Evolutionary conservation across 305 asterid species (phyloP), one percentile per base, ranked within the genome.

Genomic region (Solanum aculeatissimum): DNA sequence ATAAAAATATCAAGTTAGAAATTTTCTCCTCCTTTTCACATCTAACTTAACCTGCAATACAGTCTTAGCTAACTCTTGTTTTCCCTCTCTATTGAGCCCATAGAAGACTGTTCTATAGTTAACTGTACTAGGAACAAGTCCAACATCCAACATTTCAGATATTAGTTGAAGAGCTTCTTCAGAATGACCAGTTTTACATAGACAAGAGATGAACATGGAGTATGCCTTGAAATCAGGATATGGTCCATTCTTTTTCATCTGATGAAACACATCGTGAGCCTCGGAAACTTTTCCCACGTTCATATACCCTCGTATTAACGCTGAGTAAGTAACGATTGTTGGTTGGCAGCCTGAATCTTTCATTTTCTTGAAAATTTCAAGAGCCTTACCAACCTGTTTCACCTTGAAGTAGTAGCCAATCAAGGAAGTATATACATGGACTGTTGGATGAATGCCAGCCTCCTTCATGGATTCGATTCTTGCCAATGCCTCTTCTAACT

Each of bases 51-150:
- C 91, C 83, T 75, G 84, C 25, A 86, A 62, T 55, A 92, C 94
- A 88, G 51, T 84, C 85, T 83, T 86, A 13, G 98, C 97, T 85
- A 93, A 88, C 79, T 89, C 57, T 19, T 89, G 91, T 80, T 96
- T 94, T 40, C 98, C 98, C 89, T 96, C 98, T 87, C 95, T 92
- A 84, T 94, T 96, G 40, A 96, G 87, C 53, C 99, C 99, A 63
- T 81, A 90, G 42, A 96, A 86, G 77, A 96, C 83, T 1, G 88
- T 89, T 86, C 92, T 87, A 83, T 92, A 96, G 86, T 96, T 96
- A 66, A 94, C 83, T 1, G 95, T 85, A 86, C 98, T 94, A 6
- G 99, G 99, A 87, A 89, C 81, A 35, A 96, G 90, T 88, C 98
- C 96, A 75, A 51, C 42, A 14, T 55, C 86, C 92, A 92, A 54